Conservation (phyloP, 352 stramenopile genomes). For the Phytophthora parvispora region DNA sequence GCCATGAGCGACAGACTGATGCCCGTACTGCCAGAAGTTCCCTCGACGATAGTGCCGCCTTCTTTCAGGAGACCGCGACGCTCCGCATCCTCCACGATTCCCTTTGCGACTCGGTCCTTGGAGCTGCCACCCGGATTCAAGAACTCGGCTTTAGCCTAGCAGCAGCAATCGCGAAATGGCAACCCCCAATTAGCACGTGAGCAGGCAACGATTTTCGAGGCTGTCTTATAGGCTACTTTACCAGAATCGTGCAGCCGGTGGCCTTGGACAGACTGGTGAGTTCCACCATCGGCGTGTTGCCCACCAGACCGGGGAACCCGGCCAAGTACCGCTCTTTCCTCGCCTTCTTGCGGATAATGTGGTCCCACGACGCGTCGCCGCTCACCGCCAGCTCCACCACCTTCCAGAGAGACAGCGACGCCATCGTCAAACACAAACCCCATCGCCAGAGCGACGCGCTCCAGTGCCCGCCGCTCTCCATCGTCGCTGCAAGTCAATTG, state of each 20-base stretch:
- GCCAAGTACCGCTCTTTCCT: conserved; percentile 31
- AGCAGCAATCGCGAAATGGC: background rate
- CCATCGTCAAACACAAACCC: conserved; percentile 62
- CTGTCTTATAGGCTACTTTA: conserved; percentile 32
- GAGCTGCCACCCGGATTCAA: conserved; percentile 98
- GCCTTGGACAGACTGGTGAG: conserved; percentile 92
- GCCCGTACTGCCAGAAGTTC: conserved; percentile 98
- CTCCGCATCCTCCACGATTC: conserved; percentile 97
- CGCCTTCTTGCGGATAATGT: conserved; percentile 26
- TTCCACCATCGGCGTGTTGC: conserved; percentile 94
- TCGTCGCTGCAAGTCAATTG: conserved; percentile 20
- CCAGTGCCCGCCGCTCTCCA: conserved; percentile 43
- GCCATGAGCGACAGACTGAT: conserved; percentile 97
- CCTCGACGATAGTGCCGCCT: conserved; percentile 97
- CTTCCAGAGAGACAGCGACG: conserved; percentile 82
- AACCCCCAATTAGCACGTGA: background rate
- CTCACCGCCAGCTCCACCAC: conserved; percentile 53
- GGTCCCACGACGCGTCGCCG: conserved; percentile 12
- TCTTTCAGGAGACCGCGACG: conserved; percentile 83
- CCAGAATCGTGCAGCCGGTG: conserved; percentile 92
- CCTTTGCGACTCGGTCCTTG: conserved; percentile 97
- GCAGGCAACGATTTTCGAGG: background rate
- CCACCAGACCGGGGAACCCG: conserved; percentile 91
- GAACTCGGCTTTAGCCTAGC: conserved; percentile 95
- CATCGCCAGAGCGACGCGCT: conserved; percentile 64